A percentile compares a stretch with the other conserved stretches of the same genome.
Conservation (phyloP, 176 grass and related monocot species). For the Aegilops bicornis region DNA sequence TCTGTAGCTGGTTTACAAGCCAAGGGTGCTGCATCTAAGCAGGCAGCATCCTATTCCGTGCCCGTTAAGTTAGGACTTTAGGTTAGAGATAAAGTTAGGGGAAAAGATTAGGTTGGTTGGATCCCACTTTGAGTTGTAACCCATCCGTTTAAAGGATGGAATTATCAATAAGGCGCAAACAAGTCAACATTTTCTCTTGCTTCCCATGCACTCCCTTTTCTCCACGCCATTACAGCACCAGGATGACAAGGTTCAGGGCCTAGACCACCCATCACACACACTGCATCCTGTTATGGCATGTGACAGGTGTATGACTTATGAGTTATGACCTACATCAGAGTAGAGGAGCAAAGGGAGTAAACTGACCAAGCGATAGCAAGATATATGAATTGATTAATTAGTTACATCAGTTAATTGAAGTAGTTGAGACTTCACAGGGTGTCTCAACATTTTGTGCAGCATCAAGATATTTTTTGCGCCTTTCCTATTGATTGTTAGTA, state of each 20-base stretch:
- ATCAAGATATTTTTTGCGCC: background rate
- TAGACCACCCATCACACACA: background rate
- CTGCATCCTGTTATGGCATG: background rate
- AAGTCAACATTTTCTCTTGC: background rate
- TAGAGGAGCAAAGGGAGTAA: constrained; percentile 17
- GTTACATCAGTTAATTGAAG: constrained; percentile 20
- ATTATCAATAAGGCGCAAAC: background rate
- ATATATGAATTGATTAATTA: constrained; percentile 8
- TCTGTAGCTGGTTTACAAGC: background rate
- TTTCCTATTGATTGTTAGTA: constrained; percentile 3
- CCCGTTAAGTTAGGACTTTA: background rate
- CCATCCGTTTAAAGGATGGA: background rate
- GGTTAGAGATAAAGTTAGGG: background rate
- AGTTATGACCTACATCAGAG: background rate
- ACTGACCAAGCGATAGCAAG: background rate
- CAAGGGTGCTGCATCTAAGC: background rate
- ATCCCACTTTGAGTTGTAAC: constrained; percentile 4
- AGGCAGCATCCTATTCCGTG: background rate
- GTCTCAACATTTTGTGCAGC: background rate
- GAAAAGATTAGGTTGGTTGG: background rate
- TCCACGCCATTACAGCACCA: background rate
- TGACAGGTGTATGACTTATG: background rate
- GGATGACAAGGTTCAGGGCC: background rate
- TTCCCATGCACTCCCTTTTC: background rate
- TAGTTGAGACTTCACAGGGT: constrained; percentile 10